Percentiles rank a stretch among this genome's conserved stretches.
Evolutionary conservation across 208 protist genomes (phyloP).

Genomic region (Jaenimonas drosophilae): DNA sequence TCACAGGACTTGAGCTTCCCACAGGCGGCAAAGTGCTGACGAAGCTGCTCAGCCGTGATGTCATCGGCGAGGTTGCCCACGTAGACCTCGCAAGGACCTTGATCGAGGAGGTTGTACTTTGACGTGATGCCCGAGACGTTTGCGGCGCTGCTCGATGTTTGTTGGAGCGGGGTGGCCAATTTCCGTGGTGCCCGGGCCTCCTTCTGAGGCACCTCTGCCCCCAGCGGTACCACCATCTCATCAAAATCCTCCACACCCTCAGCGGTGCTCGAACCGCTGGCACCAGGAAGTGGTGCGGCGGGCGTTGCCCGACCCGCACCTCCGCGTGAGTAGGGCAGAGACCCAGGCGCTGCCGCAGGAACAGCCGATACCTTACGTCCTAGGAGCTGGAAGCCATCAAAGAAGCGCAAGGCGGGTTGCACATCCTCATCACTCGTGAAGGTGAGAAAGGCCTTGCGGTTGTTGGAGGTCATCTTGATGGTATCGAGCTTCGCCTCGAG

Average conservation of each 20-base stretch:
- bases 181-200: constrained; percentile 6
- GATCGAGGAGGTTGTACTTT: constrained; percentile 79
- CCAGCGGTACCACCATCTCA: constrained; percentile 15
- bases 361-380: constrained; percentile 62
- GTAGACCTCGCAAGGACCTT: constrained; percentile 65
- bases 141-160: neutral
- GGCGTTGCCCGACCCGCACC: neutral
- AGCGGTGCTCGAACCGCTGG: constrained; percentile 7
- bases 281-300: neutral
- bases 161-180: neutral
- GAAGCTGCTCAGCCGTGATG: constrained; percentile 67
- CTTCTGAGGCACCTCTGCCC: constrained; percentile 8
- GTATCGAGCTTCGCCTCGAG: constrained; percentile 76
- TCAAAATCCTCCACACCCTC: constrained; percentile 13
- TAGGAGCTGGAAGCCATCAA: constrained; percentile 79
- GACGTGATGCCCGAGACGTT: constrained; percentile 51
- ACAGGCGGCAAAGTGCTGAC: constrained; percentile 64
- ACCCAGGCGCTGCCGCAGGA: constrained; percentile 62
- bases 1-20: constrained; percentile 54
- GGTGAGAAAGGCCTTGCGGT: constrained; percentile 87
- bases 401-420: constrained; percentile 51
- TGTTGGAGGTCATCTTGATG: constrained; percentile 88
- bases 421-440: constrained; percentile 65
- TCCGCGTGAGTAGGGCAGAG: constrained; percentile 69
- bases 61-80: constrained; percentile 76